phyloP scores from a whole-genome alignment of 148 eudicot genomes.

The Nepenthes mirabilis region DNA sequence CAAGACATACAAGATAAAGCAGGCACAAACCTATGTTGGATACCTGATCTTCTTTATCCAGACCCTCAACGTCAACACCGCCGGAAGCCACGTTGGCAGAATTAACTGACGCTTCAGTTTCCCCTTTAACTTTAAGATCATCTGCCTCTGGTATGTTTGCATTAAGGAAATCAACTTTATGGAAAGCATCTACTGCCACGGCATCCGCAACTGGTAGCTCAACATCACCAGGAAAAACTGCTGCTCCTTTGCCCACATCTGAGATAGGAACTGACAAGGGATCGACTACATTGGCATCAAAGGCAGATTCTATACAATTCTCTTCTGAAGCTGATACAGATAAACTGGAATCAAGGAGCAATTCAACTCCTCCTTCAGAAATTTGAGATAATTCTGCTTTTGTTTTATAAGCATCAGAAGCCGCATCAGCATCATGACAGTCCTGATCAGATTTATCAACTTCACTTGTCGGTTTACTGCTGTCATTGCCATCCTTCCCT shows the following conservation, averaged over 20 bases:
- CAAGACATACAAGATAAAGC: conserved; percentile 20
- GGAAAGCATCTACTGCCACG: conserved; percentile 7
- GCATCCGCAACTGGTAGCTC: conserved; percentile 14
- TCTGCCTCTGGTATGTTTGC: conserved; percentile 3
- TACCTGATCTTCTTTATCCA: conserved; percentile 59
- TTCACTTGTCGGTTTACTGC: conserved; percentile 33
- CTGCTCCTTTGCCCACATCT: conserved; percentile 7
- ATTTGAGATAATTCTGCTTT: conserved; percentile 14
- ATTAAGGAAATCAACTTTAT: conserved; percentile 3
- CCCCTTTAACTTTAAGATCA: conserved; percentile 3
- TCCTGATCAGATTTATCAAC: conserved; percentile 28
- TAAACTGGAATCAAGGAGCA: conserved; percentile 10
- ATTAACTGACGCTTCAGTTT: conserved; percentile 5
- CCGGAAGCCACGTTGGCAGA: conserved; percentile 3
- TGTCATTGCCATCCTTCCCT: conserved; percentile 21
- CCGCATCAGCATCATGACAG: conserved; percentile 19
- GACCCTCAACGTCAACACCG: conserved; percentile 19
- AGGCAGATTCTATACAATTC: conserved; percentile 10
- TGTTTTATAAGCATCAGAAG: conserved; percentile 10
- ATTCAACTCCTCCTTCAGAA: conserved; percentile 19
- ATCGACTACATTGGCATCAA: conserved; percentile 12
- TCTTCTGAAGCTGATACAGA: conserved; percentile 14
- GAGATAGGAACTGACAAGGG: conserved; percentile 9
- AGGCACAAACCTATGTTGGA: conserved; percentile 76
- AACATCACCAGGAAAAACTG: conserved; percentile 9